Base-by-base conservation (phyloP, 139 green algal species). In the Pseudopediastrum boryanum region DNA sequence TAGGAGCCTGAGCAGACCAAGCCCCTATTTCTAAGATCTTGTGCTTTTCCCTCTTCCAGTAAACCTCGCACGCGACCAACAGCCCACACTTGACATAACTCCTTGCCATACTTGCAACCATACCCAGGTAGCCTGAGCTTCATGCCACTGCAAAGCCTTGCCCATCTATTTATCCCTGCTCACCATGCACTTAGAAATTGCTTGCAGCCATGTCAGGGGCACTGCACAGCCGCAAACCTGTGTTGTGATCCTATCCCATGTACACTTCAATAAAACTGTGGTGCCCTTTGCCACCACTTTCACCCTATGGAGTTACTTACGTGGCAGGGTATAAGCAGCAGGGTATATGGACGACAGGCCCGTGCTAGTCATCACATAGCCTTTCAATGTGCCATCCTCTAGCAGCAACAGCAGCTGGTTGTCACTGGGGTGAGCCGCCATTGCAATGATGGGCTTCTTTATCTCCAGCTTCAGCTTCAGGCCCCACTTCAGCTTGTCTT, bases 401-500 rank as follows among this genome's bases (percentile, higher is more conserved):
- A 61, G 71, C 63, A 85, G 70, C 52, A 83, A 69, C 69, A 88
- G 35, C 52, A 88, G 56, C 75, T 85, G 84, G 29, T 52, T 46
- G 12, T 82, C 75, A 23, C 35, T 46, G 2, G 56, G 63, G 63
- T 88, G 84, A 4, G 69, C 75, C 0, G 79, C 79, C 46, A 88
- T 63, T 4, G 56, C 71, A 27, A 84, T 56, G 7, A 83, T 67
- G 31, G 83, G 38, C 72, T 82, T 84, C 25, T 77, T 72, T 6
- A 72, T 66, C 52, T 87, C 83, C 39, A 87, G 73, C 78, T 82
- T 82, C 44, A 87, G 56, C 33, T 83, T 83, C 27, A 69, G 23
- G 29, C 83, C 83, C 83, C 83, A 87, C 51, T 71, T 71, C 10
- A 78, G 77, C 43, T 77, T 77, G 4, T 75, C 48, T 58, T 21